Base-by-base conservation (phyloP, 1,139 yeast genomes). In the Yamadazyma mexicana region DNA sequence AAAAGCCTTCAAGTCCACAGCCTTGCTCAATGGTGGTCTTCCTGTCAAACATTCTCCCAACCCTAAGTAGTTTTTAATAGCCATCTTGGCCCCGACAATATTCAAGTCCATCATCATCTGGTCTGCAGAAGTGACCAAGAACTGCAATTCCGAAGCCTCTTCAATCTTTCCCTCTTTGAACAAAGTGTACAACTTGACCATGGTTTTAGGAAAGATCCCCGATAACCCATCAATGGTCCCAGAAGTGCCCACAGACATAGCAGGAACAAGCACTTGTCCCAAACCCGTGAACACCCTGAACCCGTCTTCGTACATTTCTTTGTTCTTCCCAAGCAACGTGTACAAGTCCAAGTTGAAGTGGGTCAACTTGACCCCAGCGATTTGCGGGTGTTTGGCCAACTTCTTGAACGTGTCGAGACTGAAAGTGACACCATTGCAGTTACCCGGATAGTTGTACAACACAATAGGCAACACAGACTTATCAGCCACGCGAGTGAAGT, bases 151-250 rank as follows among this genome's bases (percentile, higher is more conserved):
- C 37, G 59, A 58, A 15, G 78, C 79, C 48, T 69, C 72, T 40
- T 62, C 56, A 32, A 49, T 33, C 39, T 69, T 56, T 20, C 69
- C 69, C 17, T 53, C 51, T 23, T 60, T 50, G 36, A 44, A 55
- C 33, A 64, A 51, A 9, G 48, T 44, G 48, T 52, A 66, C 29
- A 72, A 53, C 43, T 61, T 59, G 38, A 68, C 66, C 62, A 66
- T 58, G 4, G 61, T 47, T 39, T 62, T 67, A 22, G 73, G 74
- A 47, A 69, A 66, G 12, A 66, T 55, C 34, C 66, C 69, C 27
- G 73, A 61, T 34, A 73, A 53, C 23, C 77, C 77, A 46, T 73
- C 79, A 46, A 73, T 66, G 26, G 77, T 63, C 32, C 77, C 78
- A 41, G 56, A 56, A 39, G 62, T 55, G 15, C 76, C 76, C n/a